These are phyloP conservation scores for Coccomyxa subellipsoidea DNA, from an alignment of 163 green algal genomes.

Conservation along the genomic window DNA sequence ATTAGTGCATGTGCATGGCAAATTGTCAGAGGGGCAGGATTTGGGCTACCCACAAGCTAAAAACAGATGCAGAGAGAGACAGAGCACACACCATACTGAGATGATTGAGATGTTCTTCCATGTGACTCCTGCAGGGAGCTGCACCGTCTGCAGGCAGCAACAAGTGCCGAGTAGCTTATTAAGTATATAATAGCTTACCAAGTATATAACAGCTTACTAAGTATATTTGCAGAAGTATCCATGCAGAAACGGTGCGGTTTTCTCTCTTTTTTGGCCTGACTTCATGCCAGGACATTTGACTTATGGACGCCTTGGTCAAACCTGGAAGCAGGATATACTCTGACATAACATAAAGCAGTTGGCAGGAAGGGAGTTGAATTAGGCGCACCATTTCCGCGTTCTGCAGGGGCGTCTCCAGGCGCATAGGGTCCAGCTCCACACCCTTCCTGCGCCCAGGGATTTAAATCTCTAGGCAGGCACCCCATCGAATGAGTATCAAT, in stretches of 20 bases:
- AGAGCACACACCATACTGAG: slow-evolving; percentile 17
- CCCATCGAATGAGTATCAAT: not conserved
- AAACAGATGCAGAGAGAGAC: not conserved
- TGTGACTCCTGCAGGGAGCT: slow-evolving; percentile 5
- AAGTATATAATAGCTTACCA: too few species aligned
- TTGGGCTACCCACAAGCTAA: too few species aligned
- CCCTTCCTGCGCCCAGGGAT: not conserved
- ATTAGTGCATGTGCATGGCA: too few species aligned
- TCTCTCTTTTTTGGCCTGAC: too few species aligned
- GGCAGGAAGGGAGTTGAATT: not conserved
- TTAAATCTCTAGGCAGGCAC: not conserved
- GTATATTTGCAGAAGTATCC: too few species aligned
- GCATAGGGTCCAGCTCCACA: not conserved
- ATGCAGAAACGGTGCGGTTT: too few species aligned
- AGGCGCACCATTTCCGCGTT: not conserved
- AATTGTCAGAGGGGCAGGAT: too few species aligned
- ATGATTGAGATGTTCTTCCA: slow-evolving; percentile 16
- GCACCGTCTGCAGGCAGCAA: not conserved
- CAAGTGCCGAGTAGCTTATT: not conserved
- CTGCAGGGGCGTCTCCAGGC: not conserved
- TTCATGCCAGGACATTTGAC: too few species aligned
- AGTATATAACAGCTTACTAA: too few species aligned
- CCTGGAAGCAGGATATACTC: too few species aligned
- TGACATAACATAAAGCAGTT: too few species aligned
- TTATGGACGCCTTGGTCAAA: too few species aligned